Conservation (phyloP, 2,329 filamentous ascomycete genomes). For the Fusarium sp. region DNA sequence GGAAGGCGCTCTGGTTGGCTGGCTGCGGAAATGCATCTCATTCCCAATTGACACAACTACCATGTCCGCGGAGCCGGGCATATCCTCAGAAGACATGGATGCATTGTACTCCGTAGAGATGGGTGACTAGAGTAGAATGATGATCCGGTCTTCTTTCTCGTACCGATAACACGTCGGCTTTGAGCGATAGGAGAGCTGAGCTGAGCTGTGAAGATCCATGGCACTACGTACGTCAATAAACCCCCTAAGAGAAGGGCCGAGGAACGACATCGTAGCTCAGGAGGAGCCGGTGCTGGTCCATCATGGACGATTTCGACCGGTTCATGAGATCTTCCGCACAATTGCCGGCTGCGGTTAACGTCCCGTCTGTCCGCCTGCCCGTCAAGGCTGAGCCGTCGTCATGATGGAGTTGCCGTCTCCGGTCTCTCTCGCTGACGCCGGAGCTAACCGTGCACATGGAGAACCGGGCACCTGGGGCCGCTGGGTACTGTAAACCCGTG, state of each 20-base stretch:
- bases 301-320: neutral
- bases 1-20: slow-evolving; percentile 15
- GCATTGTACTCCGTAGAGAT: neutral
- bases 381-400: slow-evolving; percentile 31
- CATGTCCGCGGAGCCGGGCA: slow-evolving; percentile 7
- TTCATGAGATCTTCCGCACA: slow-evolving; percentile 18
- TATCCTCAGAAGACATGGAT: slow-evolving; percentile 26
- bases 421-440: slow-evolving; percentile 23
- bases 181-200: neutral
- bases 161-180: neutral
- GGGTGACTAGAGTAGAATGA: neutral
- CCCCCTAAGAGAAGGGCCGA: slow-evolving; percentile 1
- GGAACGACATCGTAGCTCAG: slow-evolving; percentile 20
- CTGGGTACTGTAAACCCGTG: slow-evolving; percentile 1
- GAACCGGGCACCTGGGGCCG: slow-evolving; percentile 5
- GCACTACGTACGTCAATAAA: neutral
- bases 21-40: slow-evolving; percentile 22
- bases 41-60: slow-evolving; percentile 14
- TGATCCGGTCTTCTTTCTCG: slow-evolving; percentile 2
- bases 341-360: slow-evolving; percentile 17
- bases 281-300: neutral
- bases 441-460: slow-evolving; percentile 16
- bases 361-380: slow-evolving; percentile 24
- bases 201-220: slow-evolving; percentile 2
- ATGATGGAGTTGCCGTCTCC: slow-evolving; percentile 10